Evolutionary conservation across 1,284 basidiomycete species (phyloP), one percentile per base, ranked within the genome.

Genomic region (Athelia psychrophila): DNA sequence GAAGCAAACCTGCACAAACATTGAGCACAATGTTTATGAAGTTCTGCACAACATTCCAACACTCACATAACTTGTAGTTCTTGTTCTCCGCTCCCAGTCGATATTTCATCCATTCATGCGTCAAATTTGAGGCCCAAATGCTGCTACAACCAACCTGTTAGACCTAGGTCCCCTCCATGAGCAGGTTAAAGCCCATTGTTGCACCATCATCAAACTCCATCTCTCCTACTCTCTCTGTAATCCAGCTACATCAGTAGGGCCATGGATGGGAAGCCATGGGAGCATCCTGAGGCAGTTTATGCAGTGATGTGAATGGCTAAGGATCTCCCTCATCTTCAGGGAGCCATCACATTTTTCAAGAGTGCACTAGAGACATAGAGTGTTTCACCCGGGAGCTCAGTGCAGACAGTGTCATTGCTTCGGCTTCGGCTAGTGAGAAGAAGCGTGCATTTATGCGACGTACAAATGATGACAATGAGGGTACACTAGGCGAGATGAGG

Each of bases 381-480:
- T 57, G 62, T 0, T 72, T 70, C 53, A 61, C 64, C 18, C 58
- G 61, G 10, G 68, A 72, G 52, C 71, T 62, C 58, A 57, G 62
- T 48, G 60, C 61, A 19, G 68, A 64, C 15, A 67, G 68, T 1
- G 33, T 63, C n/a, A 68, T 73, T 61, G 66, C 66, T 56, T 54
- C 54, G n/a, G 54, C 62, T 18, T 57, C 61, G 10, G 50, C 49
- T 32, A 60, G 59, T 30, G 63, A 72, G 46, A 58, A 56, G 19
- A 49, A 59, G 0, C 36, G 52, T 3, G 66, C 61, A 20, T 69
- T 53, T 54, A 61, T 69, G 47, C 58, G 58, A 23, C 49, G 65
- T 12, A 72, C 70, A 40, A 73, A 71, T 55, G 66, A 72, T 56
- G 54, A 50, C 3, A 71, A 70, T 53, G 65, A 72, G 51, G 68